phyloP scores from a whole-genome alignment of 169 alveolate genomes.

The Plasmodium chabaudi region DNA sequence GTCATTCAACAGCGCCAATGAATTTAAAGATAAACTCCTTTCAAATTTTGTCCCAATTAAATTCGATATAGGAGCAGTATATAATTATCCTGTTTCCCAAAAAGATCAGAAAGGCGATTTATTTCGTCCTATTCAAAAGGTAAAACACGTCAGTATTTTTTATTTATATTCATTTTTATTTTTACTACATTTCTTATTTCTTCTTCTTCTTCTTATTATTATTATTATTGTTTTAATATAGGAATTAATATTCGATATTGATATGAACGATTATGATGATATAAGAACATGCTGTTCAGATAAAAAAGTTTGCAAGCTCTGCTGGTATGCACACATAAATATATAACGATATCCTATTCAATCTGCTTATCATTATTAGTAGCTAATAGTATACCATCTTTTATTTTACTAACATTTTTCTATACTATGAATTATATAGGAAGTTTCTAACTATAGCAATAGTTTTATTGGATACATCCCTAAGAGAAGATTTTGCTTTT shows the following conservation, averaged over 20 bases:
- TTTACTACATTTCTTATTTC: not conserved
- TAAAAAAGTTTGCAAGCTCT: constrained; percentile 94
- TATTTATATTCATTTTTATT: not conserved
- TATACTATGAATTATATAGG: constrained; percentile 48
- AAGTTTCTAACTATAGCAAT: constrained; percentile 89
- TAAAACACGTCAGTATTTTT: not conserved
- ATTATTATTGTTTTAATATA: constrained; percentile 78
- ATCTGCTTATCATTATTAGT: not conserved
- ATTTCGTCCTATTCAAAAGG: constrained; percentile 82
- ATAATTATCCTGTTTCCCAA: constrained; percentile 88
- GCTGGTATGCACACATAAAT: constrained; percentile 89
- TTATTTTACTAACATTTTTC: not conserved
- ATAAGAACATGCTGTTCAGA: constrained; percentile 98
- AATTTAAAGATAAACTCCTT: constrained; percentile 45
- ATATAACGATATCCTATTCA: not conserved
- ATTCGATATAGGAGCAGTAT: constrained; percentile 96
- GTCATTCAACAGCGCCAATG: constrained; percentile 62
- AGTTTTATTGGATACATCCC: constrained; percentile 84
- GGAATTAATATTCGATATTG: constrained; percentile 98
- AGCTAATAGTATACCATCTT: not conserved
- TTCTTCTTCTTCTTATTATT: too few relatives aligned
- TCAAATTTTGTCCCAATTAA: constrained; percentile 77
- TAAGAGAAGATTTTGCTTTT: constrained; percentile 96
- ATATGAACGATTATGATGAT: constrained; percentile 99
- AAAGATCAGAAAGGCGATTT: constrained; percentile 83